Evolutionary conservation across 2,329 filamentous ascomycete genomes (phyloP), one percentile per base, ranked within the genome.

Genomic region (Pseudogymnoascus sp.): DNA sequence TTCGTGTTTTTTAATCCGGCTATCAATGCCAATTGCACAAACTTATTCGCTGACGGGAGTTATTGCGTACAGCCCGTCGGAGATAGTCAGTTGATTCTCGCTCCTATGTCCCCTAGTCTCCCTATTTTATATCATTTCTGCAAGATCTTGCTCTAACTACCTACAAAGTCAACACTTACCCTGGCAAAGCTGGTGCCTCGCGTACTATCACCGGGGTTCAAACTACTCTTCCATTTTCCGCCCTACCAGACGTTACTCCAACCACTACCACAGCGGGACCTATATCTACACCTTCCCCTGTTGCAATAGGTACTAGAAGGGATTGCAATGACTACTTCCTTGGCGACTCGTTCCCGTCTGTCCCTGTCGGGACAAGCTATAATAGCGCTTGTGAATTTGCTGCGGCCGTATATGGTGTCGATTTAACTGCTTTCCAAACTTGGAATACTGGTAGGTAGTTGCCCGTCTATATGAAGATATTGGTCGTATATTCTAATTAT

Each of bases 61-160:
- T 77, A 77, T 66, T 77, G 74, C 64, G 68, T 77, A 9, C 61
- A 69, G 56, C 59, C 75, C 0, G 72, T 75, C 0, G 72, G 72
- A n/a, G 67, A 70, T 33, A 73, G 42, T 44, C 13, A 23, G 19
- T 44, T 15, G 19, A 23, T 44, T 23, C 42, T 44, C 19, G 23
- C 42, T 13, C 13, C n/a, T n/a, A 7, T 44, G 10, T 15, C 9
- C 42, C 21, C 19, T 5, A 23, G 23, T 23, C 42, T 15, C 10
- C 17, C 19, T 19, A 4, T 44, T 44, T 44, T 44, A 44, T 44
- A 44, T 21, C 17, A 19, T 42, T 6, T 42, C 17, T 9, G 17
- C 38, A 15, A 44, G 42, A 15, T 11, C 23, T 5, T 23, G 4
- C 11, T 44, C 42, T 44, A 23, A 44, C 19, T 10, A 44, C 23